Conservation (phyloP, 2,329 filamentous ascomycete genomes). For the Arachnopeziza araneosa region DNA sequence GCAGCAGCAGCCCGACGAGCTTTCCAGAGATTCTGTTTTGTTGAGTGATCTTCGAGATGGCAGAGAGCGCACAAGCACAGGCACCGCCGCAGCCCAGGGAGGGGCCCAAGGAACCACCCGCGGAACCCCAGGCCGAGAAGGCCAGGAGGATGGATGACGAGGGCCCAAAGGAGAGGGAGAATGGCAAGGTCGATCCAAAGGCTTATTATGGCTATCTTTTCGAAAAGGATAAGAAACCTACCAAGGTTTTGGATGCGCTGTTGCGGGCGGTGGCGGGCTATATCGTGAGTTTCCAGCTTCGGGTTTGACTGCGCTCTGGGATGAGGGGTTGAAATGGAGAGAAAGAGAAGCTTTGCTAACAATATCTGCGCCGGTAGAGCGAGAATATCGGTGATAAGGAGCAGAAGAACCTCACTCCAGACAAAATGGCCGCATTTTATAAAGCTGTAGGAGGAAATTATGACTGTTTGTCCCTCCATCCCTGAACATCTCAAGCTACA, state of each 20-base stretch:
- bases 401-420: constrained; percentile 51
- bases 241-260: constrained; percentile 60
- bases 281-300: constrained; percentile 51
- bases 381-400: constrained; percentile 53
- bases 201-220: constrained; percentile 61
- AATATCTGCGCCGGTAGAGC: constrained; percentile 38
- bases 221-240: constrained; percentile 60
- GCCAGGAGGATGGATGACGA: background rate
- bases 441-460: constrained; percentile 69
- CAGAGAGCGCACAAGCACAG: background rate
- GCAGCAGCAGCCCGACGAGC: background rate
- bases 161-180: background rate
- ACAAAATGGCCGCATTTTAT: constrained; percentile 73
- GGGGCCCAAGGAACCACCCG: background rate
- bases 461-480: constrained; percentile 45
- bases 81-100: background rate
- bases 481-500: background rate
- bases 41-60: background rate
- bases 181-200: constrained; percentile 19
- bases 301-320: constrained; percentile 3
- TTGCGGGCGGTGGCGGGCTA: constrained; percentile 62
- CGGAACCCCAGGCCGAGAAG: no score
- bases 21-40: background rate
- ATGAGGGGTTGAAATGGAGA: background rate
- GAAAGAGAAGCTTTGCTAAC: background rate